Conservation (phyloP, 2,329 filamentous ascomycete genomes). For the Xylariaceae sp. region DNA sequence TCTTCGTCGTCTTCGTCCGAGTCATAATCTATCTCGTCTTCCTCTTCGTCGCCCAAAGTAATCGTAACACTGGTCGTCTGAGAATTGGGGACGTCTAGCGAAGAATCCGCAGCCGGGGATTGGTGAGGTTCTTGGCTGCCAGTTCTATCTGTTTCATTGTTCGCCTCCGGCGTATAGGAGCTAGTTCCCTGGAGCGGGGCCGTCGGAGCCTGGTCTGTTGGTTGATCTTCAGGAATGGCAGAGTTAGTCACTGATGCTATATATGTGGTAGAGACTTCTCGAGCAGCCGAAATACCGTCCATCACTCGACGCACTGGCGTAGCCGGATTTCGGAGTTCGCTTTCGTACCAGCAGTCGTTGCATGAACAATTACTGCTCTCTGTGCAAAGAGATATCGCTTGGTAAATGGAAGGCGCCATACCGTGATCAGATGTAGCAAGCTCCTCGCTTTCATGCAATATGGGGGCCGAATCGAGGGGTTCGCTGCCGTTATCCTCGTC, state of each 20-base stretch:
- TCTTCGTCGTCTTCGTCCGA: conserved; percentile 31
- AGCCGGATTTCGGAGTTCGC: conserved; percentile 11
- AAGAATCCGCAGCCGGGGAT: conserved; percentile 13
- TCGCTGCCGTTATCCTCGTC: conserved; percentile 5
- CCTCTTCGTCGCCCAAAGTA: conserved; percentile 29
- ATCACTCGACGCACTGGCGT: conserved; percentile 3
- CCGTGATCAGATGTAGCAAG: conserved; percentile 24
- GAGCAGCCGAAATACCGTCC: too few relatives aligned
- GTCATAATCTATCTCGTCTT: conserved; percentile 32
- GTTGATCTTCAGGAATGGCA: conserved; percentile 19
- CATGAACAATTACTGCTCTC: conserved; percentile 9
- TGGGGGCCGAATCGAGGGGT: conserved; percentile 14
- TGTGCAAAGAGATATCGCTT: conserved; percentile 2
- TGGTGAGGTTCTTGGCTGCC: conserved; percentile 11
- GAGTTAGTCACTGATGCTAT: conserved; percentile 17
- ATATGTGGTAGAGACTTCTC: too few relatives aligned
- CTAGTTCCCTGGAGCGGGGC: conserved; percentile 7
- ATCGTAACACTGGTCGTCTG: conserved; percentile 32
- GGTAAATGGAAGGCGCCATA: conserved; percentile 19
- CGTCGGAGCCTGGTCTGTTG: conserved; percentile 9
- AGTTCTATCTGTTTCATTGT: neutral
- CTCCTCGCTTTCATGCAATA: conserved; percentile 22
- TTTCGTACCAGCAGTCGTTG: conserved; percentile 16
- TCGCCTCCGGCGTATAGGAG: conserved; percentile 6
- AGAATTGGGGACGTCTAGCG: conserved; percentile 30